Percentiles rank a stretch among this genome's conserved stretches.
phyloP scores from a whole-genome alignment of 1,139 yeast species.

The Taphrina wiesneri region DNA sequence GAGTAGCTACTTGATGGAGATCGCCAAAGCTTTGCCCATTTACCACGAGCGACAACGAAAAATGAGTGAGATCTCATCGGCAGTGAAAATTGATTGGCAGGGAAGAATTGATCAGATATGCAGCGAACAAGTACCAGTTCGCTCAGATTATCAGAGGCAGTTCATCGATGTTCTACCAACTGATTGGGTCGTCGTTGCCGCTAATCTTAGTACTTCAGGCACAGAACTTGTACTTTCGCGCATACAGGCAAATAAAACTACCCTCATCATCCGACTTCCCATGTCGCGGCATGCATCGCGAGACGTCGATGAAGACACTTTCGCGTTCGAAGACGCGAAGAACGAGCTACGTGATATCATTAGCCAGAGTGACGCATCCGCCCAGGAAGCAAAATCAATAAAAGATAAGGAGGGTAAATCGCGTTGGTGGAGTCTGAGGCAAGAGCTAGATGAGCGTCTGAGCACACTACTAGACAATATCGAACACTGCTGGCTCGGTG shows the following conservation, averaged over 20 bases:
- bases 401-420: slow-evolving; percentile 63
- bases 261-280: slow-evolving; percentile 62
- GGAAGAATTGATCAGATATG: background rate
- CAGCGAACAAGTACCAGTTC: slow-evolving; percentile 35
- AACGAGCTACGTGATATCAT: slow-evolving; percentile 57
- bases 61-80: background rate
- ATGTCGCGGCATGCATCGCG: slow-evolving; percentile 55
- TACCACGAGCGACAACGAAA: background rate
- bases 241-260: slow-evolving; percentile 46
- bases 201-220: slow-evolving; percentile 62
- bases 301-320: slow-evolving; percentile 50
- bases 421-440: slow-evolving; percentile 77
- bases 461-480: slow-evolving; percentile 58
- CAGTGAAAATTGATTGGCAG: background rate
- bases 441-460: slow-evolving; percentile 60
- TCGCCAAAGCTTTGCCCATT: slow-evolving; percentile 3
- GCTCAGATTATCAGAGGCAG: slow-evolving; percentile 41
- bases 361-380: slow-evolving; percentile 60
- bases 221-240: slow-evolving; percentile 62
- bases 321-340: slow-evolving; percentile 55
- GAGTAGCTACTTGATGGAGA: slow-evolving; percentile 23
- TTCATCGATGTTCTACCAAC: slow-evolving; percentile 48
- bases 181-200: slow-evolving; percentile 61
- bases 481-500: slow-evolving; percentile 78
- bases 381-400: slow-evolving; percentile 49